Evolutionary conservation across 306 rosid species (phyloP), one percentile per base, ranked within the genome.

Genomic region (Vicia sativa): DNA sequence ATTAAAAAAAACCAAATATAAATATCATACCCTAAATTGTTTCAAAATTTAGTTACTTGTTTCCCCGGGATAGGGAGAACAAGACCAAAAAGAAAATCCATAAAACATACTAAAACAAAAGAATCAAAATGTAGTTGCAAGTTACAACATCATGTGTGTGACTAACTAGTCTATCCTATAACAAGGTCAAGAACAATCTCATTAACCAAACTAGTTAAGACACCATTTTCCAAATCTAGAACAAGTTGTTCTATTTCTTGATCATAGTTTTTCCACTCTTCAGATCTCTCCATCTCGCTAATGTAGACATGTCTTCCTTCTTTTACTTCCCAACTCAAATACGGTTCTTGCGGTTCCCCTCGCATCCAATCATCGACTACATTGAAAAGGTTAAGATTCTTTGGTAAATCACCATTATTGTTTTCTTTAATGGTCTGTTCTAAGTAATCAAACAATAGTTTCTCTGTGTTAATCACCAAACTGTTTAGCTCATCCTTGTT

Each of bases 281-380:
- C 81, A 28, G 69, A 57, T 55, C 44, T 79, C 2, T 88, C 96
- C 90, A 86, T 86, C 28, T 90, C 96, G 21, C 11, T 78, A 46
- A 80, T 35, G 68, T 75, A 85, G 2, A 68, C 55, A 0, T 78
- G 21, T 57, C 78, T 61, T 61, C 78, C 66, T 58, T 62, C 44
- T 1, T 72, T 4, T 58, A 50, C 81, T 71, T 87, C 96, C 96
- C 95, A 86, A 11, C 88, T 86, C 87, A 72, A 49, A 28, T 64
- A 68, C 62, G 41, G 1, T 28, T 74, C 89, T 52, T 55, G 62
- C 6, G 55, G 57, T n/a, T 76, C 19, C 35, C 89, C 96, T 5
- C 11, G 5, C 11, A 85, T 26, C 95, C 96, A 90, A 68, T 86
- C 87, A 66, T 76, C 83, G 0, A 81, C 82, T 35, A 58, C 70